These are phyloP conservation scores for Exsudoporus floridanus DNA, from an alignment of 1,284 basidiomycete species.

Conservation along the genomic window DNA sequence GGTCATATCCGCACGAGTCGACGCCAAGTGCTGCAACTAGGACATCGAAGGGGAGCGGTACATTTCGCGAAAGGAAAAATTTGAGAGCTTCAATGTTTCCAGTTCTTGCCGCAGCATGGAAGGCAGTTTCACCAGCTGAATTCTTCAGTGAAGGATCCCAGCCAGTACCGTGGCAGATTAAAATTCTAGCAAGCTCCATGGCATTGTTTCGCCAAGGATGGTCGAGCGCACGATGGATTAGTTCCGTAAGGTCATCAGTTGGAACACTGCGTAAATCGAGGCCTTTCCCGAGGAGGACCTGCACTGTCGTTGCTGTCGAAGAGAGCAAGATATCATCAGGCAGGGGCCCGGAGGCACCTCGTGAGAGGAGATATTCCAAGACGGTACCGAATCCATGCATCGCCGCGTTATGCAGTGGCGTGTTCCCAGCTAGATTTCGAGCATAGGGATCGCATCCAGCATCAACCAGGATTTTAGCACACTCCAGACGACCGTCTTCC, in stretches of 20 bases:
- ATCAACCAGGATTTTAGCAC: not conserved
- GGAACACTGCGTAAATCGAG: not conserved
- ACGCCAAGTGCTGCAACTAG: not conserved
- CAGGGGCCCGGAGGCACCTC: not conserved
- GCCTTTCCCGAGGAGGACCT: not conserved
- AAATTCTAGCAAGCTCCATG: not conserved
- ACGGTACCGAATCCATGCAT: not conserved
- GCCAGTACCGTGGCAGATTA: not conserved
- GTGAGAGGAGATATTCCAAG: constrained; percentile 1
- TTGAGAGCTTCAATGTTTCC: not conserved
- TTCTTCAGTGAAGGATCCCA: not conserved
- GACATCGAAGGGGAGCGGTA: constrained; percentile 1
- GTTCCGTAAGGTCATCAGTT: rapidly evolving
- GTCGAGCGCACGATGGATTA: not conserved
- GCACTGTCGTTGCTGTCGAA: not conserved
- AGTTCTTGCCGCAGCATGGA: not conserved
- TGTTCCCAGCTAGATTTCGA: not conserved
- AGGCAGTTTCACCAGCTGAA: not conserved
- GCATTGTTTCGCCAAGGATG: rapidly evolving
- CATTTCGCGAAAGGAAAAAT: not conserved
- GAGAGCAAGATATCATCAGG: not conserved
- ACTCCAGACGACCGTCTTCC: not conserved
- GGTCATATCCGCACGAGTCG: too few relatives aligned
- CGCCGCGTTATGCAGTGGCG: not conserved
- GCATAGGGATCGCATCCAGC: not conserved